Evolutionary conservation across 2,329 filamentous ascomycete species (phyloP).

Genomic region (Microsporum canis): DNA sequence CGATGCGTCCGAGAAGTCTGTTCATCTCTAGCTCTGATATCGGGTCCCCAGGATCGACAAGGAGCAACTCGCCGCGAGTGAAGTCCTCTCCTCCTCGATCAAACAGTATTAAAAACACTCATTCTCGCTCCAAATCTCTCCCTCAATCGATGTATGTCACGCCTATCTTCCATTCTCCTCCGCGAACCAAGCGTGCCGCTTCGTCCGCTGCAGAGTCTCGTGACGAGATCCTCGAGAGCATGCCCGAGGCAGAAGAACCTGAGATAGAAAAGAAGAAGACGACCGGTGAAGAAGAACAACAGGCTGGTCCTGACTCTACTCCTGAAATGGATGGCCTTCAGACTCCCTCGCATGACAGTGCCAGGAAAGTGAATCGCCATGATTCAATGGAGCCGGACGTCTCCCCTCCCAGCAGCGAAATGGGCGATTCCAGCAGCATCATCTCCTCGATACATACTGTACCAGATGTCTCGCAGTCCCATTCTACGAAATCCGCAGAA

Average conservation of each 20-base stretch:
- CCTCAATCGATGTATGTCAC: constrained; percentile 2
- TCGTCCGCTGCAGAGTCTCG: neutral
- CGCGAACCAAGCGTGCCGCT: neutral
- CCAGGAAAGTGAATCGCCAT: neutral
- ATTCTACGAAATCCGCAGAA: neutral
- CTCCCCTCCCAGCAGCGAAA: neutral
- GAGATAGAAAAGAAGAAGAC: neutral
- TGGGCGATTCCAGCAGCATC: neutral
- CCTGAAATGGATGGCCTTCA: neutral
- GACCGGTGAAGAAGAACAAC: constrained; percentile 2
- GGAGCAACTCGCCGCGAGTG: constrained; percentile 19
- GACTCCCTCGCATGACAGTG: neutral
- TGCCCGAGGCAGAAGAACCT: constrained; percentile 28
- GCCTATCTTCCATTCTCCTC: neutral
- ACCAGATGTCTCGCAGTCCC: neutral
- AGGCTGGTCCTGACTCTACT: constrained; percentile 8
- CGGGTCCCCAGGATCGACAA: neutral
- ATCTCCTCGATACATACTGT: constrained; percentile 10
- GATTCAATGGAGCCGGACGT: constrained; percentile 3
- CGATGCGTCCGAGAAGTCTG: constrained; percentile 32
- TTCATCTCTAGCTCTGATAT: constrained; percentile 25
- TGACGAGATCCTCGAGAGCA: constrained; percentile 24
- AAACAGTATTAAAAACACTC: constrained; percentile 10
- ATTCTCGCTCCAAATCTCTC: constrained; percentile 10
- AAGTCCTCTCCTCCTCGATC: constrained; percentile 19